A percentile compares a stretch with the other conserved stretches of the same genome.
Evolutionary conservation across 2,329 filamentous ascomycete genomes (phyloP).

Genomic region (Dactylellina cionopaga): DNA sequence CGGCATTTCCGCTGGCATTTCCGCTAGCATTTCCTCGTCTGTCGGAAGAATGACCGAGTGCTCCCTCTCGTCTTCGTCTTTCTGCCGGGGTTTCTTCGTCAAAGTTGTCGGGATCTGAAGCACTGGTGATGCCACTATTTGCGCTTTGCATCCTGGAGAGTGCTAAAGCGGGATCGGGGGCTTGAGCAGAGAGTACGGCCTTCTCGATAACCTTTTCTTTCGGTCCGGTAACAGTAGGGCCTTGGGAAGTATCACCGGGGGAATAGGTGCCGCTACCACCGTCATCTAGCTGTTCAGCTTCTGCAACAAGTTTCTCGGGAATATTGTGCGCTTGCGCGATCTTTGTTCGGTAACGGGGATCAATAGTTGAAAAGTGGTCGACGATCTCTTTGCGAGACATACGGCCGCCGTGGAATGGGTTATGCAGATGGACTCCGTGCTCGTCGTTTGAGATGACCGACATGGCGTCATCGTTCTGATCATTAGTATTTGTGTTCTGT

Average conservation of each 20-base stretch:
- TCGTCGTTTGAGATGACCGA: conserved; percentile 47
- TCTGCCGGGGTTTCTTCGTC: conserved; percentile 78
- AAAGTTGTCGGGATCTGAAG: conserved; percentile 58
- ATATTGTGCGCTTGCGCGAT: conserved; percentile 47
- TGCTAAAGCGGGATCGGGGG: conserved; percentile 19
- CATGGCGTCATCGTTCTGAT: conserved; percentile 40
- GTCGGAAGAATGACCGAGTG: conserved; percentile 67
- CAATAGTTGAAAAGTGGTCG: conserved; percentile 43
- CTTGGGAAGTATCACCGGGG: conserved; percentile 19
- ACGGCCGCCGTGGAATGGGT: conserved; percentile 44
- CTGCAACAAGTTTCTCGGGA: conserved; percentile 34
- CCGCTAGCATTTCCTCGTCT: too few relatives aligned
- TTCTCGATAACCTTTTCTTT: conserved; percentile 36
- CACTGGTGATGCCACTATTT: conserved; percentile 29
- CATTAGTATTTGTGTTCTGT: too few relatives aligned
- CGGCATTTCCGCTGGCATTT: background rate
- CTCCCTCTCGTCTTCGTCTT: conserved; percentile 76
- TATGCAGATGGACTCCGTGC: conserved; percentile 48
- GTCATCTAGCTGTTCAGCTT: conserved; percentile 41
- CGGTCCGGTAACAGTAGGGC: conserved; percentile 18
- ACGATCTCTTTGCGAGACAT: conserved; percentile 46
- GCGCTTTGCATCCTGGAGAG: conserved; percentile 33
- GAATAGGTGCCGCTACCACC: conserved; percentile 43
- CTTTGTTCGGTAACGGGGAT: conserved; percentile 40
- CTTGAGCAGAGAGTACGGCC: conserved; percentile 13